Percentiles rank a stretch among this genome's conserved stretches.
phyloP scores from a whole-genome alignment of 345 rosid species.

The Citropsis articulata region DNA sequence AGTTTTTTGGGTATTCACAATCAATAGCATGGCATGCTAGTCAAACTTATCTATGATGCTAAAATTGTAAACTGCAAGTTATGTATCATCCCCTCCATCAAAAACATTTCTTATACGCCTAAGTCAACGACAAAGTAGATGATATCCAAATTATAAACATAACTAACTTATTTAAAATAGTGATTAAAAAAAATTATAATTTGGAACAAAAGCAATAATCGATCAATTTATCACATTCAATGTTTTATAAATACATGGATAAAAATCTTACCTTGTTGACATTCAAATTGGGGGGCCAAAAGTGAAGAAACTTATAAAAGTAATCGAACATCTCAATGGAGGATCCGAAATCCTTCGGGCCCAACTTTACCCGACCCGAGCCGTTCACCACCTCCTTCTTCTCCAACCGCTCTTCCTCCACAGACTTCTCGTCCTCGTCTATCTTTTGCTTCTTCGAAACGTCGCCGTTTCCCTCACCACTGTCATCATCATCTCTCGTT shows the following conservation, averaged over 20 bases:
- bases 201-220: neutral
- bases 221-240: neutral
- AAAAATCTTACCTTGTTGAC: slow-evolving; percentile 51
- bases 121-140: neutral
- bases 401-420: slow-evolving; percentile 32
- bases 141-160: neutral
- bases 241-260: neutral
- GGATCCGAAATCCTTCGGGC: slow-evolving; percentile 78
- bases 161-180: neutral
- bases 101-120: neutral
- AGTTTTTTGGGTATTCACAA: neutral
- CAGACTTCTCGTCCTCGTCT: slow-evolving; percentile 26
- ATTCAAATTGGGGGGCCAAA: slow-evolving; percentile 64
- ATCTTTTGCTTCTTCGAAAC: slow-evolving; percentile 59
- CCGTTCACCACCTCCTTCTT: slow-evolving; percentile 22
- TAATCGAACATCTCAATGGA: slow-evolving; percentile 76
- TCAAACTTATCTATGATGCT: neutral
- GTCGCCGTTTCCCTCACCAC: slow-evolving; percentile 27
- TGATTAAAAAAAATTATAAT: too few relatives aligned
- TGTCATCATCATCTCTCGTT: slow-evolving; percentile 39
- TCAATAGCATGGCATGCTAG: neutral
- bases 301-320: slow-evolving; percentile 56
- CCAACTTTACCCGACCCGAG: slow-evolving; percentile 45
- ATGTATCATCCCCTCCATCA: neutral
- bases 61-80: neutral